These are phyloP conservation scores for Thelonectria rubi DNA, from an alignment of 2,329 filamentous ascomycete species.

Conservation along the genomic window DNA sequence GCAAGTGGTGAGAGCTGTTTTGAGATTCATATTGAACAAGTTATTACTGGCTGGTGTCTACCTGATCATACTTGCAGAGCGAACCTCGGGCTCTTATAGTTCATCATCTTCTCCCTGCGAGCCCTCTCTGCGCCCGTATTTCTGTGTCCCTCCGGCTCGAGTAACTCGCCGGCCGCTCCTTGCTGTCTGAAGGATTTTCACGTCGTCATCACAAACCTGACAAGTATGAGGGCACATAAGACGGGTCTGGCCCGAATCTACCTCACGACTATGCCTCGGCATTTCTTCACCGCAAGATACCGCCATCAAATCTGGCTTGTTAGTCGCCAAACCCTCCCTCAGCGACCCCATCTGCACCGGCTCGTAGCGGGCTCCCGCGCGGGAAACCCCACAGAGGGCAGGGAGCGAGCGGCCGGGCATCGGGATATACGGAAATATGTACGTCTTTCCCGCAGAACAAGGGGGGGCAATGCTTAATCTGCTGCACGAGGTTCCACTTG, in stretches of 20 bases:
- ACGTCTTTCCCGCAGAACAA: neutral
- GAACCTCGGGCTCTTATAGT: neutral
- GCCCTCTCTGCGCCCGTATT: too few relatives aligned
- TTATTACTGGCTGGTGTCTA: neutral
- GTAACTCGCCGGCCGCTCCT: neutral
- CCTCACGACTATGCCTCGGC: neutral
- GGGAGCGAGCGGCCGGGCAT: neutral
- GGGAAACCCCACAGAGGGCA: constrained; percentile 1
- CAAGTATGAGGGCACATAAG: neutral
- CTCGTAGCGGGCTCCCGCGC: constrained; percentile 13
- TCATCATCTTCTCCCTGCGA: neutral
- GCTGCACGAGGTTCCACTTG: neutral
- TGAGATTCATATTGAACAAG: neutral
- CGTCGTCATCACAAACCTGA: neutral
- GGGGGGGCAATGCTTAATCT: neutral
- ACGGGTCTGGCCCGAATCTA: neutral
- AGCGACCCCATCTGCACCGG: neutral
- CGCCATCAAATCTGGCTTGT: neutral
- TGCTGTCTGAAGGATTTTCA: neutral
- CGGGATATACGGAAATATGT: constrained; percentile 15
- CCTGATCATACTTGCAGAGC: neutral
- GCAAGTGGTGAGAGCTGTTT: neutral
- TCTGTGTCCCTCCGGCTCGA: too few relatives aligned
- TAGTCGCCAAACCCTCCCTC: neutral
- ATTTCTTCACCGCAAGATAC: neutral